Percentiles rank a stretch among this genome's conserved stretches.
phyloP scores from a whole-genome alignment of 2,329 filamentous ascomycete species.

The Hymenoscyphus occultus region DNA sequence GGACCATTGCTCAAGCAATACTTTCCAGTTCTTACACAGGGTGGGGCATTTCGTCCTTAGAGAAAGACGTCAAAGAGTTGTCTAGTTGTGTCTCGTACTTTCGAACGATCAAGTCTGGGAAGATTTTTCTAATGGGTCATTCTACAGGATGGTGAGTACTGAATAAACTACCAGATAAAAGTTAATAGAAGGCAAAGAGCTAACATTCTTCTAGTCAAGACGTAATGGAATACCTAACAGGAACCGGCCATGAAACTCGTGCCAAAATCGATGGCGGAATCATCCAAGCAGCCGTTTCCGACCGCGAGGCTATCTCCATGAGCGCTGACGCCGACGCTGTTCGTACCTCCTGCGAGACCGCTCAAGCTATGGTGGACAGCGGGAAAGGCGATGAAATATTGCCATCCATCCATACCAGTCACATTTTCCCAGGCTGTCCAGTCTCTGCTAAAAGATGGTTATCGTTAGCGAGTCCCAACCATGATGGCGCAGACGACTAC shows the following conservation, averaged over 20 bases:
- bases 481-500: slow-evolving; percentile 62
- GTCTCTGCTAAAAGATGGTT: slow-evolving; percentile 58
- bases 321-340: slow-evolving; percentile 40
- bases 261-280: slow-evolving; percentile 57
- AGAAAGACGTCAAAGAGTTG: slow-evolving; percentile 48
- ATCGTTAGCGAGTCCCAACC: slow-evolving; percentile 53
- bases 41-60: slow-evolving; percentile 45
- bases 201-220: slow-evolving; percentile 46
- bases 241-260: slow-evolving; percentile 35
- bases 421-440: slow-evolving; percentile 39
- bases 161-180: background rate
- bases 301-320: slow-evolving; percentile 53
- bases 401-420: slow-evolving; percentile 30
- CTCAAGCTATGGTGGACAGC: slow-evolving; percentile 42
- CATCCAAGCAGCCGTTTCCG: slow-evolving; percentile 63
- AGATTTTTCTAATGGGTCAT: slow-evolving; percentile 67
- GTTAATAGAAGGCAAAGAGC: background rate
- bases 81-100: slow-evolving; percentile 49
- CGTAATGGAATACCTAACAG: slow-evolving; percentile 58
- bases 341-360: slow-evolving; percentile 37
- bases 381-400: slow-evolving; percentile 46
- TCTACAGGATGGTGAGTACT: slow-evolving; percentile 54
- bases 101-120: slow-evolving; percentile 42
- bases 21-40: slow-evolving; percentile 41
- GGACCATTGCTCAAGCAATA: slow-evolving; percentile 47